Base-by-base conservation (phyloP, 202 grass and related monocot genomes). In the Saccharum hybrid region DNA sequence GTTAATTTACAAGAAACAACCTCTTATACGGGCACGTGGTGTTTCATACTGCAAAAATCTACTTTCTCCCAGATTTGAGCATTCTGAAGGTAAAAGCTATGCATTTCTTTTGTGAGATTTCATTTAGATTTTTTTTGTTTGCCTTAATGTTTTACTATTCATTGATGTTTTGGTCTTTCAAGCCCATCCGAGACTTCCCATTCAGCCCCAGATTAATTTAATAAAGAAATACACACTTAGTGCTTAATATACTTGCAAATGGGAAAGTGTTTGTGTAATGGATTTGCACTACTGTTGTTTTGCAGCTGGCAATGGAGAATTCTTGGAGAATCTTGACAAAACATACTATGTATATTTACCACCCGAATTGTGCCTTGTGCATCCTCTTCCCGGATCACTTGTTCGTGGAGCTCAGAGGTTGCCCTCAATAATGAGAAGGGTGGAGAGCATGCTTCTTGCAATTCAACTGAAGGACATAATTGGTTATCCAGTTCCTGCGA, bases 41-140 rank as follows among this genome's bases (percentile, higher is more conserved):
- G 91, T 99, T 85, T 99, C 96, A 28, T 99, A 99, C 71, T 99
- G 96, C 96, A 99, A 99, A 74, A 99, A 99, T 88, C 93, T 99
- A 66, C 89, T 99, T 51, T 99, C 92, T 76, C 96, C 96, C 66
- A 87, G 96, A 90, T 99, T 99, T 87, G 96, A 99, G 79, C 89
- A 94, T 88, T 96, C 93, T 84, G 96, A 99, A 86, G 93, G 96
- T 99, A 86, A 65, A 82, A 79, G 66, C 31, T 76, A 38, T 73
- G 49, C 40, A 69, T 43, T 72, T 69, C 23, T 76, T 28, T 71
- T 42, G 26, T 64, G 38, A 28, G 71, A 16, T 76, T 82, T 18
- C 78, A 52, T 63, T 75, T 72, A 65, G 37, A 30, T 18, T 46
- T 56, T 67, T 52, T 19, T 13, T 19, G 8, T 5, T 68, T 22